These are phyloP conservation scores for Sporisorium reilianum DNA, from an alignment of 1,284 basidiomycete species.

Conservation along the genomic window DNA sequence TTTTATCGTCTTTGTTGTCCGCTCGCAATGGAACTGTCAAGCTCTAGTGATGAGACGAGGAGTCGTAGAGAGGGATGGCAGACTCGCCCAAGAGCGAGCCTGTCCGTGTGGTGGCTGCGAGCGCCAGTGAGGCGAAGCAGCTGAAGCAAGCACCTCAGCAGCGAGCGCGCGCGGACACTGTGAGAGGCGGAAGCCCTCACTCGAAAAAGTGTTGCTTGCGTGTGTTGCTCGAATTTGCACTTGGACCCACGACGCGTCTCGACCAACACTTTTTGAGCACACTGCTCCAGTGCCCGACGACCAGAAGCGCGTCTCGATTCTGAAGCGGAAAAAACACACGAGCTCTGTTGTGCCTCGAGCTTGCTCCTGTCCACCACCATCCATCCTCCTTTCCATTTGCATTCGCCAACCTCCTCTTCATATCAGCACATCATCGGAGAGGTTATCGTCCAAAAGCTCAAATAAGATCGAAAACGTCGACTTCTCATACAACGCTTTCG, in stretches of 20 bases:
- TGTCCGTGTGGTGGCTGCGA: too few relatives aligned
- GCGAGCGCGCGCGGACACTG: too few relatives aligned
- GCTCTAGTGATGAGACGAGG: too few relatives aligned
- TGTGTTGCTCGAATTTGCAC: neutral
- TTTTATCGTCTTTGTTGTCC: neutral
- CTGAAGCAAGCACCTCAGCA: too few relatives aligned
- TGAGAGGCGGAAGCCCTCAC: too few relatives aligned
- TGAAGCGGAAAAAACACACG: constrained; percentile 9
- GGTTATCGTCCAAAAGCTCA: neutral
- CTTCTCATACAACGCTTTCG: neutral
- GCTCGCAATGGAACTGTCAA: too few relatives aligned
- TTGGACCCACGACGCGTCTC: constrained; percentile 32
- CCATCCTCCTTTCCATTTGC: neutral
- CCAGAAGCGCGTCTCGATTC: constrained; percentile 15
- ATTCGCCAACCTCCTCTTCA: too few relatives aligned
- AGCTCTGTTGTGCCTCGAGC: constrained; percentile 6
- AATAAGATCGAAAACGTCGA: neutral
- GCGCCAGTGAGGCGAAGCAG: too few relatives aligned
- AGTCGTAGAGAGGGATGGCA: too few relatives aligned
- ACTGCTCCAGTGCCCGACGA: constrained; percentile 22
- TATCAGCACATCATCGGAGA: neutral
- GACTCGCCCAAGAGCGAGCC: too few relatives aligned
- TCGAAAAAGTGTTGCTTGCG: constrained; percentile 21
- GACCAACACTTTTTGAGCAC: constrained; percentile 11
- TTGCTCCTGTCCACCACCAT: constrained; percentile 6